These are phyloP conservation scores for Pythium pyrilobum DNA, from an alignment of 352 stramenopile species.

Conservation along the genomic window DNA sequence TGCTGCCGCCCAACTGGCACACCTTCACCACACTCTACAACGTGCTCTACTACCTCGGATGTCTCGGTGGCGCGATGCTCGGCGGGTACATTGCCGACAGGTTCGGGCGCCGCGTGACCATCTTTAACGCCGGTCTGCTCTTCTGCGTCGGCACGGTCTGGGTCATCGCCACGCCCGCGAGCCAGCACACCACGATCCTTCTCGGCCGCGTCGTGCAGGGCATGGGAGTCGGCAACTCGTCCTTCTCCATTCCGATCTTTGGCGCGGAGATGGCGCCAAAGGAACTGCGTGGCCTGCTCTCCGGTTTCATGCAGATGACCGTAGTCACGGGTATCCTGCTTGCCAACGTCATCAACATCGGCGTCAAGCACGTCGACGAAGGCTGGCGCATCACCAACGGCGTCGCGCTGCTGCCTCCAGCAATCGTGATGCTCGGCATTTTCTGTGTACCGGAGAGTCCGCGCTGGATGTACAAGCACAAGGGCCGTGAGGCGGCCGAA, in stretches of 20 bases:
- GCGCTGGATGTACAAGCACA: slow-evolving; percentile 41
- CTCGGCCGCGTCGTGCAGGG: slow-evolving; percentile 32
- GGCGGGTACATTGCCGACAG: slow-evolving; percentile 28
- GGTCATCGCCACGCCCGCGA: slow-evolving; percentile 16
- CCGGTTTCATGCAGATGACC: slow-evolving; percentile 40
- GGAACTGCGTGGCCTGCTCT: slow-evolving; percentile 32
- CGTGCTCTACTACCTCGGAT: slow-evolving; percentile 38
- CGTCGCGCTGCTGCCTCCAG: slow-evolving; percentile 23
- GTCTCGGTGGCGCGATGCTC: slow-evolving; percentile 26
- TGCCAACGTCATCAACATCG: slow-evolving; percentile 33
- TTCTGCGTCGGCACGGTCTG: slow-evolving; percentile 35
- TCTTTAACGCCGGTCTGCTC: slow-evolving; percentile 29
- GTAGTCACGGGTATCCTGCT: slow-evolving; percentile 34
- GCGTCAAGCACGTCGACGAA: slow-evolving; percentile 15
- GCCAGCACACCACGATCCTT: slow-evolving; percentile 22
- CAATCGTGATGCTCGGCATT: slow-evolving; percentile 39
- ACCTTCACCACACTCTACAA: slow-evolving; percentile 41
- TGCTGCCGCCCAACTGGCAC: slow-evolving; percentile 33
- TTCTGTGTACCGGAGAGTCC: slow-evolving; percentile 46
- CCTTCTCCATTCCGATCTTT: slow-evolving; percentile 39
- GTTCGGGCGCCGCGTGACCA: slow-evolving; percentile 31
- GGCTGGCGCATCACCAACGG: slow-evolving; percentile 33
- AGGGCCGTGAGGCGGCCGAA: slow-evolving; percentile 26
- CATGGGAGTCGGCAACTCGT: slow-evolving; percentile 39
- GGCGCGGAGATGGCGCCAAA: slow-evolving; percentile 38